Evolutionary conservation across 306 rosid genomes (phyloP), one percentile per base, ranked within the genome.

Genomic region (Glycyrrhiza uralensis): DNA sequence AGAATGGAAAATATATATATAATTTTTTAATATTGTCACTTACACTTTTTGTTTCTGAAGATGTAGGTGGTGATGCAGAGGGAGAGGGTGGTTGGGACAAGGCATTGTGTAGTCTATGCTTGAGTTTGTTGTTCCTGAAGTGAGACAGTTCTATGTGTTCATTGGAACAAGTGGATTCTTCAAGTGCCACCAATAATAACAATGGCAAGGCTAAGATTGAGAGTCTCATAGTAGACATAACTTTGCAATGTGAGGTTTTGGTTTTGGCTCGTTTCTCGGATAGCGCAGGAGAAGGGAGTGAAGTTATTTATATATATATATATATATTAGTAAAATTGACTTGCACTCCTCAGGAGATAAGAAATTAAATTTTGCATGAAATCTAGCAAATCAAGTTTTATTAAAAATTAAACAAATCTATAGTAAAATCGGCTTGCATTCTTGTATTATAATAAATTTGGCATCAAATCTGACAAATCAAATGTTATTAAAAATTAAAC

Each of bases 31-130:
- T n/a, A n/a, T 10, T 72, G n/a, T n/a, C n/a, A n/a, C n/a, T n/a
- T n/a, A 81, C 91, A 76, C 0, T 28, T 42, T 76, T 76, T 8
- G 72, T 68, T 45, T 29, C 11, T 41, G n/a, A n/a, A n/a, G n/a
- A n/a, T n/a, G n/a, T n/a, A n/a, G n/a, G n/a, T n/a, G 45, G 10
- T 0, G 59, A 9, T 26, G 38, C 13, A 13, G 63, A 13, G 1
- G 76, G 7, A 7, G 24, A 69, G 0, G 52, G 36, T 44, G 67
- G 12, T 46, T 41, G 69, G 2, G 83, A 36, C 9, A 29, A n/a
- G 35, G 26, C 15, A n/a, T 24, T 4, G n/a, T 26, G 52, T 10
- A 33, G 2, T 50, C 59, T 75, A 3, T 50, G 35, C 50, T 66
- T 46, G 1, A 76, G 35, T 38, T 35, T 78, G 33, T n/a, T n/a